phyloP scores from a whole-genome alignment of 148 eudicot genomes.

The Polygonum aviculare region DNA sequence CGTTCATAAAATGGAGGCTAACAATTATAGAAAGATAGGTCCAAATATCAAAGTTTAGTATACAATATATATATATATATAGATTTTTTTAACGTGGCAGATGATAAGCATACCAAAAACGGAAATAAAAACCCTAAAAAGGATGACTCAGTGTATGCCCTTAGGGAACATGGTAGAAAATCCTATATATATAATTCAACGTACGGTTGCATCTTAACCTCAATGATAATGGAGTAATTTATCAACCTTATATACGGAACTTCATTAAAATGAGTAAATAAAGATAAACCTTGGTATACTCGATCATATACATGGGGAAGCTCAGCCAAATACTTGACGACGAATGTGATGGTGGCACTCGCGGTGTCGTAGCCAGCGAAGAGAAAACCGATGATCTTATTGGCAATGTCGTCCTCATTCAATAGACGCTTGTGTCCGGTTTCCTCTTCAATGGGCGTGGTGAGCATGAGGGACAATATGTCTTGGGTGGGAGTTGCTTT shows the following conservation, averaged over 20 bases:
- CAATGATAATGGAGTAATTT: too few relatives aligned
- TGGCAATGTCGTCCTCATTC: slow-evolving; percentile 26
- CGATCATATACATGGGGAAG: slow-evolving; percentile 21
- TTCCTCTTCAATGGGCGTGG: slow-evolving; percentile 10
- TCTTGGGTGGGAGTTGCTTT: slow-evolving; percentile 17
- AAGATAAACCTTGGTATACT: slow-evolving; percentile 18
- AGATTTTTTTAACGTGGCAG: too few relatives aligned
- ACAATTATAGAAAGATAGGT: too few relatives aligned
- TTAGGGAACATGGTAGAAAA: too few relatives aligned
- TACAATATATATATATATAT: too few relatives aligned
- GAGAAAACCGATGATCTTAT: slow-evolving; percentile 20
- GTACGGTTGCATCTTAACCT: too few relatives aligned
- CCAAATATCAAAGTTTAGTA: too few relatives aligned
- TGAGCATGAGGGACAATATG: slow-evolving; percentile 24
- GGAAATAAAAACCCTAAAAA: too few relatives aligned
- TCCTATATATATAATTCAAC: too few relatives aligned
- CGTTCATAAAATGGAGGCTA: neutral
- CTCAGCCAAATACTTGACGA: slow-evolving; percentile 26
- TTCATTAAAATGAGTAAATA: neutral
- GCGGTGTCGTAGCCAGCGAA: slow-evolving; percentile 25
- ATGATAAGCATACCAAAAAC: too few relatives aligned
- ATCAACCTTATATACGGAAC: too few relatives aligned
- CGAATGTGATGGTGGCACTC: slow-evolving; percentile 17
- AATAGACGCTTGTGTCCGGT: slow-evolving; percentile 7
- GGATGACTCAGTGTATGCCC: too few relatives aligned